Conservation (phyloP, 495 filamentous ascomycete genomes). For the Neurospora sp. region DNA sequence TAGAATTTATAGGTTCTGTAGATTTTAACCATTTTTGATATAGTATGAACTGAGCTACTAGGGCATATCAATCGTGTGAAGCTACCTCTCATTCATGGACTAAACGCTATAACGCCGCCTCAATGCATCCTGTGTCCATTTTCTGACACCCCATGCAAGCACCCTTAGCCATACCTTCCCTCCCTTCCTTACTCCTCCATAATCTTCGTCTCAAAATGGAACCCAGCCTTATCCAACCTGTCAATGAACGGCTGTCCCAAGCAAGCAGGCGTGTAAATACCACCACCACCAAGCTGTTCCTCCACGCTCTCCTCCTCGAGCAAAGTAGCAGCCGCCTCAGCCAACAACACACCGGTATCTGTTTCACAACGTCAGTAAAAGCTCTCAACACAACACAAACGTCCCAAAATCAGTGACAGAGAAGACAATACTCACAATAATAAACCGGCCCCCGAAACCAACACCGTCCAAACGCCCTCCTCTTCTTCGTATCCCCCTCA, state of each 20-base stretch:
- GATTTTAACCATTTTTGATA: no score
- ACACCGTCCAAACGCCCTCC: conserved; percentile 50
- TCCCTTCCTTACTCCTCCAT: conserved; percentile 9
- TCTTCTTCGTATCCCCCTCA: conserved; percentile 19
- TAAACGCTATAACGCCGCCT: no score
- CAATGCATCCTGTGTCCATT: no score
- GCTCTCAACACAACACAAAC: no score
- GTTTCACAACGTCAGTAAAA: conserved; percentile 24
- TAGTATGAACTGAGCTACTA: no score
- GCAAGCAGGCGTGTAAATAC: conserved; percentile 68
- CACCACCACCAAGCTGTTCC: conserved; percentile 51
- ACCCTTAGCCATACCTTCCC: no score
- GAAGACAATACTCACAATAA: conserved; percentile 31
- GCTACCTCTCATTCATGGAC: no score
- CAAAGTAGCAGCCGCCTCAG: conserved; percentile 62
- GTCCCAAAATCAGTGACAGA: no score
- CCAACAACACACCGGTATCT: conserved; percentile 59
- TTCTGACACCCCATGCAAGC: no score
- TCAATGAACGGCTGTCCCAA: conserved; percentile 70
- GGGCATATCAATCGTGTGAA: no score
- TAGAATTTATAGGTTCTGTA: no score
- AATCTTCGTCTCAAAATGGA: conserved; percentile 48
- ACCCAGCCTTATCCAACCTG: conserved; percentile 52
- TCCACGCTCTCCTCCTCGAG: conserved; percentile 43
- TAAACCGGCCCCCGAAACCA: conserved; percentile 56